Percentiles rank a stretch among this genome's conserved stretches.
Evolutionary conservation across 495 filamentous ascomycete species (phyloP).

Genomic region (Letharia columbiana): DNA sequence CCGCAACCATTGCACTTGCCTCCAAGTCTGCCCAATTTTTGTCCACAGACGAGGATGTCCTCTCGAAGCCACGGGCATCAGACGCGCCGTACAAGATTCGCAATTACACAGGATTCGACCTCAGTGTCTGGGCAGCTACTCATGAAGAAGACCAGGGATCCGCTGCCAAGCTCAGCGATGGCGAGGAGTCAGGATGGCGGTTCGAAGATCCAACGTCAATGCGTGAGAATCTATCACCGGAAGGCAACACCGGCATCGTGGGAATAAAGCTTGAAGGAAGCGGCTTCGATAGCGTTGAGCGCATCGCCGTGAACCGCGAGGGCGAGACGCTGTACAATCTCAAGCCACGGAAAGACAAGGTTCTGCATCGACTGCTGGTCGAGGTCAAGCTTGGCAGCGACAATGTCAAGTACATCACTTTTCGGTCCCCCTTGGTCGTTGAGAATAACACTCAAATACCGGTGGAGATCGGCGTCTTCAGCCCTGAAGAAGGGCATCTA

Average conservation of each 20-base stretch:
- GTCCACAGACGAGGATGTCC: conserved; percentile 78
- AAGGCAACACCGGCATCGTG: conserved; percentile 67
- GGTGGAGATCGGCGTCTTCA: conserved; percentile 88
- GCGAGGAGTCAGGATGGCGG: conserved; percentile 87
- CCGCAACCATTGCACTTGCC: conserved; percentile 84
- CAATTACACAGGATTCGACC: conserved; percentile 90
- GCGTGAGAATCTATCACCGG: conserved; percentile 80
- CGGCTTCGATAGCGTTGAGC: conserved; percentile 81
- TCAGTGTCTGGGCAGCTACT: conserved; percentile 71
- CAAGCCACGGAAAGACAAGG: conserved; percentile 69
- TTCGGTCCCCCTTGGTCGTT: conserved; percentile 89
- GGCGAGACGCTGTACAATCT: conserved; percentile 84
- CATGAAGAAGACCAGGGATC: conserved; percentile 52
- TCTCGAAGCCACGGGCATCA: conserved; percentile 83
- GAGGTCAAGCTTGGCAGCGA: conserved; percentile 84
- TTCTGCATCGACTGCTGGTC: conserved; percentile 82
- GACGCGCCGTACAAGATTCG: conserved; percentile 90
- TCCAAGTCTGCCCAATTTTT: conserved; percentile 92
- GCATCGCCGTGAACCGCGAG: conserved; percentile 85
- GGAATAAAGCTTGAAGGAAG: conserved; percentile 82
- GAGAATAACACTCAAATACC: conserved; percentile 98
- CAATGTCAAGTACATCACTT: conserved; percentile 96
- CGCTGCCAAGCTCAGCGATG: conserved; percentile 76
- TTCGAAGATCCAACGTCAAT: conserved; percentile 94
- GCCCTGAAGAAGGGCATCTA: conserved; percentile 77